Base-by-base conservation (phyloP, 1,284 basidiomycete species). In the Puccinia hordei region DNA sequence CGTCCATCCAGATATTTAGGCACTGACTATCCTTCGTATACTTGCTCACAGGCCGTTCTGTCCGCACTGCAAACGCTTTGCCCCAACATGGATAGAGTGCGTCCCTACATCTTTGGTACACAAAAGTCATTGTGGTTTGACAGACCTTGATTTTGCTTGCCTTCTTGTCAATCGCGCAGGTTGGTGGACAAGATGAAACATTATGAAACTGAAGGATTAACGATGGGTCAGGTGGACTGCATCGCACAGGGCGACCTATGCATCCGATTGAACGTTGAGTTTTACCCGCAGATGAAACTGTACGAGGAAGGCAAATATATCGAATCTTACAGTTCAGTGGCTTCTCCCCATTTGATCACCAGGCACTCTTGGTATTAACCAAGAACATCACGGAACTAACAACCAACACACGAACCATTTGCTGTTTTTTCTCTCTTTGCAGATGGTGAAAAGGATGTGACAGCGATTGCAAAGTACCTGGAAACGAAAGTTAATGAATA, bases 221-320 rank as follows among this genome's bases (percentile, higher is more conserved):
- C 63, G 19, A 33, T 80, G 51, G 77, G 51, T 1, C 77, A 80
- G 46, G 57, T 80, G n/a, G 69, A 80, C 35, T 80, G 77, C 46
- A 80, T 80, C 59, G 77, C 77, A 8, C 77, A 80, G n/a, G 77
- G 77, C 4, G 77, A 80, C 59, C 57, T 80, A 27, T 80, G 77
- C 46, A 68, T 73, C 35, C 57, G 61, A 41, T 19, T 72, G 27
- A 53, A 51, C 2, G 44, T 80, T 6, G 77, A 80, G 0, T 80
- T 46, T 46, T 80, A 80, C 24, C 77, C 77, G 24, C 77, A 80
- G 35, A 59, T 80, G 41, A 72, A 65, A 65, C 77, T 80, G 10
- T 80, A 33, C 30, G 53, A 71, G 30, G 69, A 80, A 46, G 69
- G 77, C 4, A 61, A 59, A 24, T 53, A 63, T 17, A 33, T 80